A percentile compares a stretch with the other conserved stretches of the same genome.
phyloP scores from a whole-genome alignment of 331 rosid genomes.

The Erythrophleum ivorense region DNA sequence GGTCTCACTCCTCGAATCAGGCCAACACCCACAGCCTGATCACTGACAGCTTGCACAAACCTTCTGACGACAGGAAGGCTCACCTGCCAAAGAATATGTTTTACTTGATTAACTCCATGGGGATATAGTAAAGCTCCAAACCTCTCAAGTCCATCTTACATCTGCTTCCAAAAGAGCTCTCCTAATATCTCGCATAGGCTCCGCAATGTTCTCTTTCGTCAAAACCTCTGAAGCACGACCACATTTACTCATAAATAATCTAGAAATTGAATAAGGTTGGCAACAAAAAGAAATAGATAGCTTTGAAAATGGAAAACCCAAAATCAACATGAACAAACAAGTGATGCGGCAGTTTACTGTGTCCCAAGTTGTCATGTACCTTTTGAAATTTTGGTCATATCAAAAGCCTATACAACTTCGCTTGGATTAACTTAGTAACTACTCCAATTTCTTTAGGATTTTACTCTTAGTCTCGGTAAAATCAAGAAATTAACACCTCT shows the following conservation, averaged over 20 bases:
- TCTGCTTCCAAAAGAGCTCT: conserved; percentile 99
- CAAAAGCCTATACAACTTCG: neutral
- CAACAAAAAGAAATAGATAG: neutral
- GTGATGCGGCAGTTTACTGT: neutral
- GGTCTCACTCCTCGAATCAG: conserved; percentile 87
- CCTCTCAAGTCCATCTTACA: conserved; percentile 52
- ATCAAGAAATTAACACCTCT: conserved; percentile 2
- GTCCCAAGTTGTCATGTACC: neutral
- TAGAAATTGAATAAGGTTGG: neutral
- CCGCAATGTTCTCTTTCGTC: conserved; percentile 91
- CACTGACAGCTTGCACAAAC: conserved; percentile 93
- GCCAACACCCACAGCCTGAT: conserved; percentile 96
- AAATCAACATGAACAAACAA: conserved; percentile 12
- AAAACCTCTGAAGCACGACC: conserved; percentile 76
- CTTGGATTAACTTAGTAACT: neutral
- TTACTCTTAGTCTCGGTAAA: too few relatives aligned
- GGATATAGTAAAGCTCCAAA: conserved; percentile 15
- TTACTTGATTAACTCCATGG: conserved; percentile 19
- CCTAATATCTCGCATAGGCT: conserved; percentile 97
- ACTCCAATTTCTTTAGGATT: conserved; percentile 1
- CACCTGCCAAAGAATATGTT: conserved; percentile 65
- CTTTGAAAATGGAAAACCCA: conserved; percentile 1
- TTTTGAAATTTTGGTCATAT: neutral
- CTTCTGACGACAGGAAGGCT: conserved; percentile 99
- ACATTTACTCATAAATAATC: conserved; percentile 3